These are phyloP conservation scores for Cronartium quercuum DNA, from an alignment of 1,284 basidiomycete genomes.

Conservation along the genomic window DNA sequence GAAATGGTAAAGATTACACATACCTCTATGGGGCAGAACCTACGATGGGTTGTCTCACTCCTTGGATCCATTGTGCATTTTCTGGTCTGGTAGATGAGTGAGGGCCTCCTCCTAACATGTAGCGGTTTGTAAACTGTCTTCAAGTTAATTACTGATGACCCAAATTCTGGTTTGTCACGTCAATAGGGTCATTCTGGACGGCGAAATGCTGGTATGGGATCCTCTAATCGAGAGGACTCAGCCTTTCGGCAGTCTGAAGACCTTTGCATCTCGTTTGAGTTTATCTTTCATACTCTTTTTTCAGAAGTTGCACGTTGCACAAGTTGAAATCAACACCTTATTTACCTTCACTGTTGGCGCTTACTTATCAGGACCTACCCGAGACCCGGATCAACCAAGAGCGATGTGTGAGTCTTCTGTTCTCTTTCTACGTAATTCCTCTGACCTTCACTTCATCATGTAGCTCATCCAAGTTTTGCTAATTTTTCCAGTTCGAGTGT, in stretches of 20 bases:
- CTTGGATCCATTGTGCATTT: constrained; percentile 68
- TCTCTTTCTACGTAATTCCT: background rate
- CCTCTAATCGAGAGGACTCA: constrained; percentile 74
- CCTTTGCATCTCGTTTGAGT: constrained; percentile 68
- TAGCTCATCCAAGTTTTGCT: constrained; percentile 52
- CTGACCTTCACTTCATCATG: background rate
- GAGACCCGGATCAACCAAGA: background rate
- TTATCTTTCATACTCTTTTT: background rate
- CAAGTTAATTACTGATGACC: background rate
- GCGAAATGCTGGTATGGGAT: constrained; percentile 96
- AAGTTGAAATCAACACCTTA: background rate
- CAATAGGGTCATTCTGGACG: constrained; percentile 76
- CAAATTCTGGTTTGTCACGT: constrained; percentile 3
- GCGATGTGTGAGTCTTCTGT: constrained; percentile 22
- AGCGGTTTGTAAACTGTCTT: constrained; percentile 10
- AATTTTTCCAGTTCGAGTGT: constrained; percentile 69
- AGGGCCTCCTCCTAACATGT: constrained; percentile 47
- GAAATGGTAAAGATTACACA: constrained; percentile 89
- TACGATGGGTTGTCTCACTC: constrained; percentile 75
- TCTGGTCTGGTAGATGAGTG: constrained; percentile 70
- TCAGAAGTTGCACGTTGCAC: background rate
- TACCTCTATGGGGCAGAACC: constrained; percentile 69
- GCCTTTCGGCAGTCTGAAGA: constrained; percentile 85
- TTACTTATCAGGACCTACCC: constrained; percentile 15
- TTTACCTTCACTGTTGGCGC: background rate